These are phyloP conservation scores for Penicillium odoratum DNA, from an alignment of 495 filamentous ascomycete genomes.

Conservation along the genomic window DNA sequence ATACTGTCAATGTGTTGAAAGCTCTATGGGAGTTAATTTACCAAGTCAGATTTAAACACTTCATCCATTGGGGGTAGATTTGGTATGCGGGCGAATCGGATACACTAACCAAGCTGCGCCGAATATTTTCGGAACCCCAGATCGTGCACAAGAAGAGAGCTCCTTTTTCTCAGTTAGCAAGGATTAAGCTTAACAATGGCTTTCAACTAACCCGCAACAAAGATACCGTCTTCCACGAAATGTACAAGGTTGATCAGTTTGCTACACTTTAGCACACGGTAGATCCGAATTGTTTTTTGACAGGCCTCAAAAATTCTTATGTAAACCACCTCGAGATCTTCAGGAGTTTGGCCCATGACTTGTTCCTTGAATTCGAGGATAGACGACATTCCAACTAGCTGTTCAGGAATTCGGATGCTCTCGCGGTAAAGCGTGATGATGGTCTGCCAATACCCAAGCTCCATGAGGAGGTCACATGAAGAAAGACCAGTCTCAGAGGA, in stretches of 20 bases:
- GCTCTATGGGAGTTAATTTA: not conserved
- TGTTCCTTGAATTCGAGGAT: too few species aligned
- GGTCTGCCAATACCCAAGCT: constrained; percentile 11
- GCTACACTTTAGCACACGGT: not conserved
- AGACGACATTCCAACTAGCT: not conserved
- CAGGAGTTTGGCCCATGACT: not conserved
- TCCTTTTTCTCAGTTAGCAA: not conserved
- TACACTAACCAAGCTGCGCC: not conserved
- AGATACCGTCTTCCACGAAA: not conserved
- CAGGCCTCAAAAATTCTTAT: not conserved
- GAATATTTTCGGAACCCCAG: not conserved
- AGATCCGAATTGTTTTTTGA: not conserved
- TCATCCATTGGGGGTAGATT: too few species aligned
- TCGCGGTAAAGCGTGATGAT: constrained; percentile 3
- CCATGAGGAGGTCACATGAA: not conserved
- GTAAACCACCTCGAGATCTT: not conserved
- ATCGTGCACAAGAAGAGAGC: not conserved
- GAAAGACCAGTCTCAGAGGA: not conserved
- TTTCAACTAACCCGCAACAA: not conserved
- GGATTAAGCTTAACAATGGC: not conserved
- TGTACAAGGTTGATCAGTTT: not conserved
- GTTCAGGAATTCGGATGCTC: not conserved
- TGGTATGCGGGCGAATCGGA: not conserved
- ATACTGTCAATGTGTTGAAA: not conserved
- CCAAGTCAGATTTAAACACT: not conserved